phyloP scores from a whole-genome alignment of 148 eudicot species.

The Rhododendron williamsianum region DNA sequence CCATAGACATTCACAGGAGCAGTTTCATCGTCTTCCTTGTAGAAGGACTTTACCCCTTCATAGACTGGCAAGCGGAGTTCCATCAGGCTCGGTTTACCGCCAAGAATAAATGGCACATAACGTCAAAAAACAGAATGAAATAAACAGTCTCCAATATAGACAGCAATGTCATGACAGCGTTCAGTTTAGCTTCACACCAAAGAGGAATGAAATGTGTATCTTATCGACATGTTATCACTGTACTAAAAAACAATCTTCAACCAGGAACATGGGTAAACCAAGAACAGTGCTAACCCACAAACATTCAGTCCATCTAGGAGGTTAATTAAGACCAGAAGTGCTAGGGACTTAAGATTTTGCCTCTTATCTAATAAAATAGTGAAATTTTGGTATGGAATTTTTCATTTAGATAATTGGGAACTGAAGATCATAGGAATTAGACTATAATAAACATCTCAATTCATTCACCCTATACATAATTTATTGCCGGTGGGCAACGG shows the following conservation, averaged over 20 bases:
- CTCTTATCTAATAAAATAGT: neutral
- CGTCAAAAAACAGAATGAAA: neutral
- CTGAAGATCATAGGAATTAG: neutral
- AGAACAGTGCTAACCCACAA: neutral
- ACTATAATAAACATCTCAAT: neutral
- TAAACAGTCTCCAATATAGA: neutral
- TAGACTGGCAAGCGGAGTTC: slow-evolving; percentile 50
- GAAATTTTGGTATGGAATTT: neutral
- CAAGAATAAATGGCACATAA: neutral
- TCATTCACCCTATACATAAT: neutral
- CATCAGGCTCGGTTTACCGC: slow-evolving; percentile 16
- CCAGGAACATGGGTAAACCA: neutral
- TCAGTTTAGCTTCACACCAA: neutral
- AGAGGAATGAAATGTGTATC: neutral
- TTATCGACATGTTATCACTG: neutral
- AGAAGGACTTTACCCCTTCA: slow-evolving; percentile 88
- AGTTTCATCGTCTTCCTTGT: slow-evolving; percentile 83
- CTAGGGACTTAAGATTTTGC: neutral
- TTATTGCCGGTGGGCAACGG: neutral
- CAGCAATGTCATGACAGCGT: neutral
- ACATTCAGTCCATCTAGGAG: neutral
- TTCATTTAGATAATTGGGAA: neutral
- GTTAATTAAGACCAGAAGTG: neutral
- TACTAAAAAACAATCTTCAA: neutral
- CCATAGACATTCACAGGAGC: slow-evolving; percentile 79